These are phyloP conservation scores for Oryza brachyantha DNA, from an alignment of 176 grass and related monocot species.

Conservation along the genomic window DNA sequence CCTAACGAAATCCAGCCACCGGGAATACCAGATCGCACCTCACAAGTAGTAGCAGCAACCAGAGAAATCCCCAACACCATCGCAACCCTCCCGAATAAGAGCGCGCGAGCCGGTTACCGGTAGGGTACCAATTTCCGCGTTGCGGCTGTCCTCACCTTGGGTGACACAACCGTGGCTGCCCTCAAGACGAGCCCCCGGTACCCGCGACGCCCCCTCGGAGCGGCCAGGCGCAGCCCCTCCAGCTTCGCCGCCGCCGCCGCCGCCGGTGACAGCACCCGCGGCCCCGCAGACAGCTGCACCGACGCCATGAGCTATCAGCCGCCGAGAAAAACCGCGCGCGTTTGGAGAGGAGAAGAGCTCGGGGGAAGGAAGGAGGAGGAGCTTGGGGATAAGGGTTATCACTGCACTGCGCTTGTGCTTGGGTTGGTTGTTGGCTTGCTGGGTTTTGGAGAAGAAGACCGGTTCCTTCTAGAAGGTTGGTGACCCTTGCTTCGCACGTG, in stretches of 20 bases:
- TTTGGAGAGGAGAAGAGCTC: neutral
- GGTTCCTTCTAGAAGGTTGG: slow-evolving; percentile 33
- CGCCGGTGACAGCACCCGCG: neutral
- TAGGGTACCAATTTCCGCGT: neutral
- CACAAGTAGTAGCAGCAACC: neutral
- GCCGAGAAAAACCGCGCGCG: too few relatives aligned
- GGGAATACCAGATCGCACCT: neutral
- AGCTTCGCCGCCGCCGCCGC: slow-evolving; percentile 21
- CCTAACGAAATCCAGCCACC: neutral
- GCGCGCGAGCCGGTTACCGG: too few relatives aligned
- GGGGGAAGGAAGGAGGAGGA: neutral
- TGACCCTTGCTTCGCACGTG: neutral
- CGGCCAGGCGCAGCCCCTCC: slow-evolving; percentile 40
- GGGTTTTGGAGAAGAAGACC: neutral
- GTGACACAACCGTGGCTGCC: slow-evolving; percentile 63
- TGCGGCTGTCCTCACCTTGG: slow-evolving; percentile 49
- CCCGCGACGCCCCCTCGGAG: slow-evolving; percentile 17
- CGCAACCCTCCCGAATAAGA: neutral
- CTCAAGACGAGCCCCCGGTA: slow-evolving; percentile 48
- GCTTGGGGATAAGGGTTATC: slow-evolving; percentile 39
- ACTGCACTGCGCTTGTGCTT: neutral
- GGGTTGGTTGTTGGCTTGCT: neutral
- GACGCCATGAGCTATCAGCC: slow-evolving; percentile 43
- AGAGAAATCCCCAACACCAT: neutral
- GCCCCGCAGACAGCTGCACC: slow-evolving; percentile 35